Conservation (phyloP, 164 flowering plant species). For the Vitis rotundifolia region DNA sequence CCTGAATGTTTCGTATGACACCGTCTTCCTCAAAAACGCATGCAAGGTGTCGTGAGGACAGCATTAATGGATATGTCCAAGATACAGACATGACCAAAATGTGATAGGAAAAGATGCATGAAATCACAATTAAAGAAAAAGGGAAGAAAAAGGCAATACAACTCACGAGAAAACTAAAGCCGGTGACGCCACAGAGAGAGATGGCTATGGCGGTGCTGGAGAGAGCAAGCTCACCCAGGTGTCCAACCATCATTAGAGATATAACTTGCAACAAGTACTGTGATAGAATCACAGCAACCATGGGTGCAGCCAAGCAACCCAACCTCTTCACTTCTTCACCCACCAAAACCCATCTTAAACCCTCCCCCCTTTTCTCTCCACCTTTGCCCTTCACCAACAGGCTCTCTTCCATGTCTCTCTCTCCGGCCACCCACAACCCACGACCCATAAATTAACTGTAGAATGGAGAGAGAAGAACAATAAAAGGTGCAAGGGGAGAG, state of each 20-base stretch:
- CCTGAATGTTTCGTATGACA: too few relatives aligned
- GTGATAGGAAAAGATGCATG: too few relatives aligned
- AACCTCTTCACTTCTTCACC: conserved; percentile 35
- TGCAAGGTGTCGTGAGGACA: too few relatives aligned
- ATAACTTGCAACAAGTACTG: conserved; percentile 37
- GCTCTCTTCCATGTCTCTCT: conserved; percentile 20
- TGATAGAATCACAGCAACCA: conserved; percentile 36
- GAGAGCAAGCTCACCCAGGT: conserved; percentile 52
- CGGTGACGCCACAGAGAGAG: conserved; percentile 52
- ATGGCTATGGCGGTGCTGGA: conserved; percentile 53
- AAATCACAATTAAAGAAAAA: too few relatives aligned
- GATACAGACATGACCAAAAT: too few relatives aligned
- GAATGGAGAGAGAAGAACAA: too few relatives aligned
- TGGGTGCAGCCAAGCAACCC: conserved; percentile 43
- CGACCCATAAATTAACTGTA: not conserved
- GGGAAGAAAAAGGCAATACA: too few relatives aligned
- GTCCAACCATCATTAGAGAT: conserved; percentile 65
- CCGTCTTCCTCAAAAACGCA: too few relatives aligned
- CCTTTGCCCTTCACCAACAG: conserved; percentile 2
- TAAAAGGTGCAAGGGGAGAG: too few relatives aligned
- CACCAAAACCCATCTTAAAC: not conserved
- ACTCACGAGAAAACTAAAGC: conserved; percentile 52
- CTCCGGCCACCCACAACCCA: not conserved
- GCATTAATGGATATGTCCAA: too few relatives aligned
- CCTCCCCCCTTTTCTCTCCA: not conserved